phyloP scores from a whole-genome alignment of 371 early-diverging fungal species.

The Dichotomocladium elegans region DNA sequence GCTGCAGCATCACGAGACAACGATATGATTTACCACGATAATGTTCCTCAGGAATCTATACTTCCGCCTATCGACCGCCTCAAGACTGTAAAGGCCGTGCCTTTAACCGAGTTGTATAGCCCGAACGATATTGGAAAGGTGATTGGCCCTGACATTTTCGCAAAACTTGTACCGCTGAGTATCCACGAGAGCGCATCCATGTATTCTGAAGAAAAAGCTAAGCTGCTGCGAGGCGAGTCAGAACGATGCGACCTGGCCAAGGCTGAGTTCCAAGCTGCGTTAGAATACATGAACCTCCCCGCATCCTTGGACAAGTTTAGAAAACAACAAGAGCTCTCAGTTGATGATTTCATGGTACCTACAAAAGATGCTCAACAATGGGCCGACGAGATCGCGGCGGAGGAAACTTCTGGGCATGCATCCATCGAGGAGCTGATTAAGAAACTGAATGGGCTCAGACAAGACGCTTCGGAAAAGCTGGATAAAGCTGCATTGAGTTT shows the following conservation, averaged over 20 bases:
- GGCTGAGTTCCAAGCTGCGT: conserved; percentile 78
- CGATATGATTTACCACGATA: conserved; percentile 92
- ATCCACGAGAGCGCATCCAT: conserved; percentile 90
- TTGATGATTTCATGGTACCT: conserved; percentile 49
- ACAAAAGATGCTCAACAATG: conserved; percentile 59
- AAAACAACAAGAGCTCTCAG: conserved; percentile 21
- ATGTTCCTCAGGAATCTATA: conserved; percentile 76
- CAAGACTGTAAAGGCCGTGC: conserved; percentile 70
- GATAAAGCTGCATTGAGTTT: conserved; percentile 61
- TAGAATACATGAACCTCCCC: conserved; percentile 86
- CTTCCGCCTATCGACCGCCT: conserved; percentile 81
- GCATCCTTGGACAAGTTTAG: conserved; percentile 73
- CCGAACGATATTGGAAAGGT: conserved; percentile 68
- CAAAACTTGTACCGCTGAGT: conserved; percentile 80
- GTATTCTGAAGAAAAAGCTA: conserved; percentile 94
- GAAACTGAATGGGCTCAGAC: conserved; percentile 58
- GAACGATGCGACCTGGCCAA: conserved; percentile 79
- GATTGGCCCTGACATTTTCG: conserved; percentile 85
- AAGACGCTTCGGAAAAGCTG: conserved; percentile 54
- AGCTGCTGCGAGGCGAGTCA: conserved; percentile 75
- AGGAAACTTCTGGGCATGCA: conserved; percentile 30
- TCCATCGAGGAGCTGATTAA: conserved; percentile 54
- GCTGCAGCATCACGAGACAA: conserved; percentile 77
- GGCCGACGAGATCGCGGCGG: conserved; percentile 55
- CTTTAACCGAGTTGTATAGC: conserved; percentile 71